phyloP scores from a whole-genome alignment of 768 basidiomycete species.

The Lactarius pseudohatsudake region DNA sequence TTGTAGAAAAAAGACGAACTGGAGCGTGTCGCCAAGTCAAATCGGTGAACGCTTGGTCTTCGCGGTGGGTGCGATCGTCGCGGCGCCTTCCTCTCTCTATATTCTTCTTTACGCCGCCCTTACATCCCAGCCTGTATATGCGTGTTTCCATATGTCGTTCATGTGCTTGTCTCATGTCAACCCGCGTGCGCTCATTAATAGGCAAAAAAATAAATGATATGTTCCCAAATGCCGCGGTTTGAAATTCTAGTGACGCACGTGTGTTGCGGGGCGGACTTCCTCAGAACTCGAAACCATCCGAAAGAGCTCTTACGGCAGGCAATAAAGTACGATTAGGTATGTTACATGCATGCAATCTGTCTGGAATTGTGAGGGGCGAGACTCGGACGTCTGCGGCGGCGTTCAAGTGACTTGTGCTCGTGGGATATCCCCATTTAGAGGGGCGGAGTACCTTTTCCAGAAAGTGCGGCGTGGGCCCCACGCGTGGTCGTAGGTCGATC shows the following conservation, averaged over 20 bases:
- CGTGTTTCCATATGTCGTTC: constrained; percentile 18
- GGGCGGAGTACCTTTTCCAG: neutral
- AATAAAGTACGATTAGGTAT: constrained; percentile 5
- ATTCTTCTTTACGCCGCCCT: constrained; percentile 15
- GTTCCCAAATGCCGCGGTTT: constrained; percentile 17
- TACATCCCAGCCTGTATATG: constrained; percentile 13
- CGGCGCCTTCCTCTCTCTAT: constrained; percentile 4
- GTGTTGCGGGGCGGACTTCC: constrained; percentile 7
- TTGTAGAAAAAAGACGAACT: constrained; percentile 97
- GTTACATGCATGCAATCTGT: constrained; percentile 8
- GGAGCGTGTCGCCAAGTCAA: constrained; percentile 99
- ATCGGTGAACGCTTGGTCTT: constrained; percentile 69
- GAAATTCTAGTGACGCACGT: constrained; percentile 21
- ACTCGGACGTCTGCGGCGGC: constrained; percentile 7
- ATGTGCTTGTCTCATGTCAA: constrained; percentile 20
- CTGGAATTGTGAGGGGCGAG: constrained; percentile 12
- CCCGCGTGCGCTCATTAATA: constrained; percentile 7
- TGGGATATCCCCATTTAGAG: constrained; percentile 14
- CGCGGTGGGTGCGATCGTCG: constrained; percentile 20
- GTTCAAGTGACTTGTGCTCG: constrained; percentile 1
- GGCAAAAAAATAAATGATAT: constrained; percentile 12
- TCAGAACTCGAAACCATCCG: constrained; percentile 18
- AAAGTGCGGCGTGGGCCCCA: constrained; percentile 1
- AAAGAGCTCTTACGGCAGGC: constrained; percentile 4
- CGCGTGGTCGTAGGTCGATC: constrained; percentile 16